Evolutionary conservation across 2,329 filamentous ascomycete genomes (phyloP).

Genomic region (Alternaria sp.): DNA sequence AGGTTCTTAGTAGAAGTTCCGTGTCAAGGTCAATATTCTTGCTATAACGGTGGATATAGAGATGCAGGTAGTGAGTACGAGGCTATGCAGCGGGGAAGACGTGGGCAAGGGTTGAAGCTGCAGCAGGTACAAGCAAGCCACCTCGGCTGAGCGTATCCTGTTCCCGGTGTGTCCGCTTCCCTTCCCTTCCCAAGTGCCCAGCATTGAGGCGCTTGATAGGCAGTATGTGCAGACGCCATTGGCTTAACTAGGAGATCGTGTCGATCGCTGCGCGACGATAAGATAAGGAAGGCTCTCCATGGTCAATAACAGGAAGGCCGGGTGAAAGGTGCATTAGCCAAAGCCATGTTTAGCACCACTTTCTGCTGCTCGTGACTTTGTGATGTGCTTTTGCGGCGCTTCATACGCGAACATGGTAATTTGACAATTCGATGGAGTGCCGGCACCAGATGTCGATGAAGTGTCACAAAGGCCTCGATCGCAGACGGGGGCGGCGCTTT

Average conservation of each 20-base stretch:
- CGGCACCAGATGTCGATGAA: neutral
- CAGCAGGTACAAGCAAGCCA: constrained; percentile 12
- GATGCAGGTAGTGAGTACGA: neutral
- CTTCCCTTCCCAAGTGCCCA: constrained; percentile 17
- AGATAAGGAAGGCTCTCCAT: constrained; percentile 4
- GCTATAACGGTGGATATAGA: neutral
- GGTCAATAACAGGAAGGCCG: neutral
- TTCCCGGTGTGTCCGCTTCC: constrained; percentile 10
- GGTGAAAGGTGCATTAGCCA: neutral
- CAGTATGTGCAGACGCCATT: constrained; percentile 17
- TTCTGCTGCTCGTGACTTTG: neutral
- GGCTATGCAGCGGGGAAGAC: neutral
- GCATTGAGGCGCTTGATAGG: constrained; percentile 28
- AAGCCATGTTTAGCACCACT: neutral
- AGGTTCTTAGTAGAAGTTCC: neutral
- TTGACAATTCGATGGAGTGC: neutral
- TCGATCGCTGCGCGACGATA: neutral
- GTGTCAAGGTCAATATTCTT: neutral
- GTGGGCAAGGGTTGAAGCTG: constrained; percentile 7
- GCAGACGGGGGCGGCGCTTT: neutral
- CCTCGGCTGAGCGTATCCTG: constrained; percentile 11
- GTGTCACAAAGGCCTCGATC: neutral
- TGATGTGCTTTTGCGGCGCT: neutral
- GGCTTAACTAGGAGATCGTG: constrained; percentile 1
- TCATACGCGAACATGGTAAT: neutral